A percentile compares a stretch with the other conserved stretches of the same genome.
Conservation (phyloP, 108 stramenopile genomes). For the Cyclotella cryptica region DNA sequence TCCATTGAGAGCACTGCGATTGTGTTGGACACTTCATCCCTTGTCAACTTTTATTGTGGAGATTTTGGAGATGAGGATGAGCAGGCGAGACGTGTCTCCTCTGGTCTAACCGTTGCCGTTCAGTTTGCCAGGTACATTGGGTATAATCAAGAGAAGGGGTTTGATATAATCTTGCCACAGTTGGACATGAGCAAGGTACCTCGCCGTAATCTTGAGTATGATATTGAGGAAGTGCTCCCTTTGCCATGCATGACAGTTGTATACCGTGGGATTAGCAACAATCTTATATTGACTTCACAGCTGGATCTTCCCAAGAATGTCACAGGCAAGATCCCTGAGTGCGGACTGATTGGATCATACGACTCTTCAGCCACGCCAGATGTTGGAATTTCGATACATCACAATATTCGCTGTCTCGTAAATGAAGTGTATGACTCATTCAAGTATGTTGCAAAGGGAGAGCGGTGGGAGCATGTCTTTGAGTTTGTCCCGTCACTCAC, state of each 20-base stretch:
- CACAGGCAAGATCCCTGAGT: neutral
- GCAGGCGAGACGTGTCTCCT: slow-evolving; percentile 9
- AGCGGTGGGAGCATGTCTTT: slow-evolving; percentile 30
- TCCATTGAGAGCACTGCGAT: slow-evolving; percentile 32
- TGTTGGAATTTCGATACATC: slow-evolving; percentile 19
- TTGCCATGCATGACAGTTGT: slow-evolving; percentile 27
- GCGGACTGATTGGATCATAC: slow-evolving; percentile 24
- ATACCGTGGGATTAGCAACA: slow-evolving; percentile 12
- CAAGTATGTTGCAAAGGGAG: slow-evolving; percentile 23
- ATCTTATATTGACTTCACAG: slow-evolving; percentile 7
- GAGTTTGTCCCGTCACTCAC: slow-evolving; percentile 29
- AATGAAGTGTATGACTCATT: slow-evolving; percentile 30
- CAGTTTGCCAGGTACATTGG: slow-evolving; percentile 24
- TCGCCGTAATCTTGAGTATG: slow-evolving; percentile 21
- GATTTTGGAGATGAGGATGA: slow-evolving; percentile 13
- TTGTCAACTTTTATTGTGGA: slow-evolving; percentile 22
- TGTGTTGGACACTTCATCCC: slow-evolving; percentile 18
- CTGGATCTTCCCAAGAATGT: slow-evolving; percentile 7
- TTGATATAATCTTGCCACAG: slow-evolving; percentile 34
- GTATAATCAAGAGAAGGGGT: slow-evolving; percentile 29
- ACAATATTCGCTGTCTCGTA: slow-evolving; percentile 30
- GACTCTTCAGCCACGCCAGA: neutral
- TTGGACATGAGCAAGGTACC: slow-evolving; percentile 27
- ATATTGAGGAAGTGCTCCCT: slow-evolving; percentile 17
- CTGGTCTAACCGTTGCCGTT: slow-evolving; percentile 8